These are phyloP conservation scores for Jackrogersella minutella DNA, from an alignment of 495 filamentous ascomycete species.

Conservation along the genomic window DNA sequence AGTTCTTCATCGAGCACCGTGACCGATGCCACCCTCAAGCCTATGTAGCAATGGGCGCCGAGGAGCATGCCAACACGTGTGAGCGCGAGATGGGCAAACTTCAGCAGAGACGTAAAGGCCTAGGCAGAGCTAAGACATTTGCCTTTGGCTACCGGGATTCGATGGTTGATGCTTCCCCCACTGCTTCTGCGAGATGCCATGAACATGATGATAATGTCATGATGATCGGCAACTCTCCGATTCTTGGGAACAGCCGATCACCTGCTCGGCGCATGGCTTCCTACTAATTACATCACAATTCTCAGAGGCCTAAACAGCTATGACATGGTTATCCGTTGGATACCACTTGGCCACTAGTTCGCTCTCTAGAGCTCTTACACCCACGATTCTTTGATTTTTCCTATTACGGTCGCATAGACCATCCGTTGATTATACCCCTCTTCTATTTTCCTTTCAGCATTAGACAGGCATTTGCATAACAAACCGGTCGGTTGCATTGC, in stretches of 20 bases:
- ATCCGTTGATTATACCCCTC: conserved; percentile 38
- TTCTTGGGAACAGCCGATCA: conserved; percentile 59
- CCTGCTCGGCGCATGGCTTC: conserved; percentile 76
- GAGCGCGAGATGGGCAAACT: conserved; percentile 93
- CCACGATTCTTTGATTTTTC: conserved; percentile 7
- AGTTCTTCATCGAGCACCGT: conserved; percentile 82
- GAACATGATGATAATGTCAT: conserved; percentile 48
- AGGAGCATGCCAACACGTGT: conserved; percentile 88
- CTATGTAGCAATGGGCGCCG: conserved; percentile 93
- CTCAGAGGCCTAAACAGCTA: background rate
- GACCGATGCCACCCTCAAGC: conserved; percentile 87
- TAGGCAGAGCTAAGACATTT: conserved; percentile 91
- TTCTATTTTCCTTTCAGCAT: conserved; percentile 37
- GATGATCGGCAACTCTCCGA: conserved; percentile 64
- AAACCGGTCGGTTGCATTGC: conserved; percentile 42
- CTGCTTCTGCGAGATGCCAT: conserved; percentile 64
- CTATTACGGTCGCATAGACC: conserved; percentile 17
- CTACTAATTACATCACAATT: conserved; percentile 55
- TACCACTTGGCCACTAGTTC: no score
- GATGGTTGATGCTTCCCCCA: conserved; percentile 80
- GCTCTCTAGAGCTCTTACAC: background rate
- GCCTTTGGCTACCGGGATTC: conserved; percentile 78
- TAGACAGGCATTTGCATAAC: conserved; percentile 45
- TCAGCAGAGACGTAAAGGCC: conserved; percentile 75
- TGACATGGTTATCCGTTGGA: no score